Evolutionary conservation across 2,329 filamentous ascomycete species (phyloP).

Genomic region (Botryotinia convoluta): DNA sequence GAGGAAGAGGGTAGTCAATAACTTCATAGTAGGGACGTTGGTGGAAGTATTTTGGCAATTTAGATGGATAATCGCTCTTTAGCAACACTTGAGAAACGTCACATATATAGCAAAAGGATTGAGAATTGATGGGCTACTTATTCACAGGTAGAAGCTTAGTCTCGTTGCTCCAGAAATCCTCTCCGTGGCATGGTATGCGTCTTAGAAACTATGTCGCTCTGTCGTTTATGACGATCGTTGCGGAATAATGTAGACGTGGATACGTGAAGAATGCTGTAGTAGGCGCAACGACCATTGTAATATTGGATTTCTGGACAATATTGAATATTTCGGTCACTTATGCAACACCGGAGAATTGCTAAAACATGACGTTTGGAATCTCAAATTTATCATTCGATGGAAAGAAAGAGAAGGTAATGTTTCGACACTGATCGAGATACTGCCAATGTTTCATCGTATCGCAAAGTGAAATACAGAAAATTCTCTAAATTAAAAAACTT

Average conservation of each 20-base stretch:
- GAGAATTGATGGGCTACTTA: background rate
- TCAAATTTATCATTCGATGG: background rate
- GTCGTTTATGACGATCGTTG: background rate
- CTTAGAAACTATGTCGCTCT: background rate
- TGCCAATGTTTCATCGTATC: background rate
- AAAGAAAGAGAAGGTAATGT: background rate
- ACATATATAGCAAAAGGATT: background rate
- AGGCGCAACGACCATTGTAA: background rate
- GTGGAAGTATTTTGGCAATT: background rate
- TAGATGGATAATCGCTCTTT: background rate
- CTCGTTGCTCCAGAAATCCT: background rate
- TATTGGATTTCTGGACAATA: slow-evolving; percentile 3
- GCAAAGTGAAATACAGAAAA: background rate
- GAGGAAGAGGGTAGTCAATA: background rate
- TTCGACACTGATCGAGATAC: slow-evolving; percentile 9
- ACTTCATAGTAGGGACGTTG: background rate
- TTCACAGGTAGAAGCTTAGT: background rate
- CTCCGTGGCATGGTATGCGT: background rate
- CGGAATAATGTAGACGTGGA: background rate
- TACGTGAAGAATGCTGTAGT: slow-evolving; percentile 12
- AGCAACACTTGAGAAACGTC: background rate
- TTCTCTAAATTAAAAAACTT: background rate
- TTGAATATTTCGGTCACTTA: background rate
- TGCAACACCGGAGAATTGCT: background rate
- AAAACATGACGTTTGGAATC: background rate